Evolutionary conservation across 495 filamentous ascomycete genomes (phyloP).

Genomic region (Penicillium waksmanii): DNA sequence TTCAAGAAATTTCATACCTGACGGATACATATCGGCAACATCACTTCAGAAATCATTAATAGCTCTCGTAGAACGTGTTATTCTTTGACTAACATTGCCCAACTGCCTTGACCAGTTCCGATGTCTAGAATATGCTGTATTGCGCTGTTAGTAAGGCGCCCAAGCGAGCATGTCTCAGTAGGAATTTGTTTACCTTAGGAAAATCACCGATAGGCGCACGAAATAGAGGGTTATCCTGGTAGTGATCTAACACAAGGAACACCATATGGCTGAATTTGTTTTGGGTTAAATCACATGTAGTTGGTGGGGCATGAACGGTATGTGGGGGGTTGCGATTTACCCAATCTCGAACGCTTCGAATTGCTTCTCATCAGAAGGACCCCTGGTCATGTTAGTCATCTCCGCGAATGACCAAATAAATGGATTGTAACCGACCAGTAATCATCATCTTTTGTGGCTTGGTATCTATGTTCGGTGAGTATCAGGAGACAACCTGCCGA

Average conservation of each 20-base stretch:
- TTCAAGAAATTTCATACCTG: neutral
- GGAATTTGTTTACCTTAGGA: neutral
- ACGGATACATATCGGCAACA: constrained; percentile 15
- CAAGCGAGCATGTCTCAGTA: neutral
- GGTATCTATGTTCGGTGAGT: constrained; percentile 9
- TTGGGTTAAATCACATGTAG: neutral
- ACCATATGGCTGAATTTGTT: neutral
- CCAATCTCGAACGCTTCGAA: constrained; percentile 19
- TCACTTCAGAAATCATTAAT: constrained; percentile 3
- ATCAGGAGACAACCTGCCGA: neutral
- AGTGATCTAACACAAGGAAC: constrained; percentile 7
- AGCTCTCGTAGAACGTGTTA: neutral
- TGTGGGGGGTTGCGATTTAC: constrained; percentile 13
- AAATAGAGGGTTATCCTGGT: constrained; percentile 12
- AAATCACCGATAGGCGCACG: constrained; percentile 9
- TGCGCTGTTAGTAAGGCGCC: neutral
- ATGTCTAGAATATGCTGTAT: constrained; percentile 16
- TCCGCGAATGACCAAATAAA: neutral
- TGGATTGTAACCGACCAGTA: constrained; percentile 5
- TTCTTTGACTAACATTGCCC: constrained; percentile 12
- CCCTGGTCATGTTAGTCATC: neutral
- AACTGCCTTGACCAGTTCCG: constrained; percentile 18
- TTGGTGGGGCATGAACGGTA: neutral
- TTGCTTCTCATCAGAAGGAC: constrained; percentile 20
- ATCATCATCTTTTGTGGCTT: constrained; percentile 9